Evolutionary conservation across 140 eudicot species (phyloP), one percentile per base, ranked within the genome.

Genomic region (Ambrosia hybrid): DNA sequence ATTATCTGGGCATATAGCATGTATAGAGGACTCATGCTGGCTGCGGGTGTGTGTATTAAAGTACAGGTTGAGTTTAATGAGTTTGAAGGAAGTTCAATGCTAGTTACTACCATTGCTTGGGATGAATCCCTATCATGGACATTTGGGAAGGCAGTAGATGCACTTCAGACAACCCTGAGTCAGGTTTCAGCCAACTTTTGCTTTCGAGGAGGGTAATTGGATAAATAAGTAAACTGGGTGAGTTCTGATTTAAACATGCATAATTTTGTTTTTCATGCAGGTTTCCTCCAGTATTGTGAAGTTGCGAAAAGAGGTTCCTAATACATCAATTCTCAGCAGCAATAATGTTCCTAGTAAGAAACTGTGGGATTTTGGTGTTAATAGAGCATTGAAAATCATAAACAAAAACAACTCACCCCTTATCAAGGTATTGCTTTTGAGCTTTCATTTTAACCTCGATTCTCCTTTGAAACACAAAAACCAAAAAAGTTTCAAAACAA

Each of bases 31-130:
- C 75, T 76, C 45, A 66, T 72, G 45, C 38, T 71, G 57, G 21
- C 41, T 67, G 56, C 45, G 45, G 45, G 9, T 74, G 71, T 58
- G 84, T 71, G 82, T 71, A 73, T 74, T 68, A 58, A 73, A 84
- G 75, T 75, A 78, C 88, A 94, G 97, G 92, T 95, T 53, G 99
- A 95, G 80, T 86, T 95, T 71, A 82, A 86, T 64, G 99, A 95
- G 76, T 80, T 95, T 74, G 89, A 95, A 83, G 96, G 94, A 82
- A 88, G 96, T 81, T 95, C 99, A 57, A 84, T 91, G 81, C 84
- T 95, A 9, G 96, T 91, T 41, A 84, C 86, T 37, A 88, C 93
- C 67, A 65, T 95, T 65, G 99, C 97, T 1, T 95, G 99, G 99
- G 99, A 95, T 71, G 83, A 82, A 76, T 79, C 86, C 55, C 89